A percentile compares a stretch with the other conserved stretches of the same genome.
phyloP scores from a whole-genome alignment of 345 rosid species.

The Draba incana region DNA sequence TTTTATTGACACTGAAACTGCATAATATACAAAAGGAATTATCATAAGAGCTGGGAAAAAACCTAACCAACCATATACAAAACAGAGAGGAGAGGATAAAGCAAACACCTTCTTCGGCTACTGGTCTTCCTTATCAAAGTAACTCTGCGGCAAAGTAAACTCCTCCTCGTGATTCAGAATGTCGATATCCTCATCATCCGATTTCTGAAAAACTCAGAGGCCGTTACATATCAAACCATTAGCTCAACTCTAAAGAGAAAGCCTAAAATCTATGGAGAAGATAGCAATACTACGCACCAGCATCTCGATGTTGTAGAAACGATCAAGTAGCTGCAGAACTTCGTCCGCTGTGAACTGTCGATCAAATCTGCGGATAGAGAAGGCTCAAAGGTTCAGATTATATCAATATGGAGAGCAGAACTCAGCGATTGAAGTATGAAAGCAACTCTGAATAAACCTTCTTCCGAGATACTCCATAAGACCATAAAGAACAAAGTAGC shows the following conservation, averaged over 20 bases:
- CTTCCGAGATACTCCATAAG: conserved; percentile 85
- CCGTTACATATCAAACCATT: background rate
- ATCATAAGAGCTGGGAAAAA: conserved; percentile 6
- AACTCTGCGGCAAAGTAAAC: conserved; percentile 82
- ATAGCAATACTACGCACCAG: conserved; percentile 58
- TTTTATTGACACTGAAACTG: conserved; percentile 12
- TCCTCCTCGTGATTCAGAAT: conserved; percentile 88
- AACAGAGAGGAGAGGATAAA: conserved; percentile 3
- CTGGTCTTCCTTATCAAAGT: conserved; percentile 78
- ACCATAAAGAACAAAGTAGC: conserved; percentile 91
- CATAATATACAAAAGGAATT: conserved; percentile 20
- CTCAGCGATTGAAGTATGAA: conserved; percentile 15
- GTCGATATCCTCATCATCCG: conserved; percentile 87
- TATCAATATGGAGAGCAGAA: background rate
- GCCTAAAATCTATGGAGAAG: background rate
- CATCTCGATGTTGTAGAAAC: conserved; percentile 92
- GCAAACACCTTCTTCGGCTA: conserved; percentile 25
- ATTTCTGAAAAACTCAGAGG: conserved; percentile 57
- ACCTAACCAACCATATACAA: conserved; percentile 27
- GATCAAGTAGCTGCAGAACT: conserved; percentile 87
- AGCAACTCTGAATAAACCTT: conserved; percentile 58
- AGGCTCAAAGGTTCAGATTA: conserved; percentile 14
- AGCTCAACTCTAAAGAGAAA: background rate
- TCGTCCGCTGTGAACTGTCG: conserved; percentile 85
- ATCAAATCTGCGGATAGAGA: conserved; percentile 59